Percentiles rank a stretch among this genome's conserved stretches.
These are phyloP conservation scores for Ashbya aceris DNA, from an alignment of 1,139 yeast genomes.

Conservation along the genomic window DNA sequence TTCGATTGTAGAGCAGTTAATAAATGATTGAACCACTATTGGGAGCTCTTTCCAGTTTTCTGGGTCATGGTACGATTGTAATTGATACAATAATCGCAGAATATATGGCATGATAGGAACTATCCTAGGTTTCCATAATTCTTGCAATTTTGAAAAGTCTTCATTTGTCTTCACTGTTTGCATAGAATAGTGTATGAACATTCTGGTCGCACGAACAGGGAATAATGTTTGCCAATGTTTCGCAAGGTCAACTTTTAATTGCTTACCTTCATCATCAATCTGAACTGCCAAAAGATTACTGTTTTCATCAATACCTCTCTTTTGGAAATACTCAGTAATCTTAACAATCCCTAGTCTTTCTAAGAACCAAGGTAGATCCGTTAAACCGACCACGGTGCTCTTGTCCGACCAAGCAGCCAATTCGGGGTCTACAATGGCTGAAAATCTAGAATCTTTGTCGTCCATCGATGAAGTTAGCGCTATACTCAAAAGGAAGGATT, in stretches of 20 bases:
- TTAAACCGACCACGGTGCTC: slow-evolving; percentile 77
- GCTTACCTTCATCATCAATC: slow-evolving; percentile 88
- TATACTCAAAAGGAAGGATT: slow-evolving; percentile 82
- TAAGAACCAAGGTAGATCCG: slow-evolving; percentile 95
- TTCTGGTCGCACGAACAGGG: slow-evolving; percentile 92
- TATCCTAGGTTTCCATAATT: slow-evolving; percentile 87
- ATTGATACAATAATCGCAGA: slow-evolving; percentile 74
- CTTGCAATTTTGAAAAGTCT: slow-evolving; percentile 63
- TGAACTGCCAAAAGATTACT: slow-evolving; percentile 67
- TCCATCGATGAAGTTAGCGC: slow-evolving; percentile 75
- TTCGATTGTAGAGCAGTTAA: slow-evolving; percentile 78
- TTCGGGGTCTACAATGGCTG: slow-evolving; percentile 87
- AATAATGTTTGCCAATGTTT: slow-evolving; percentile 91
- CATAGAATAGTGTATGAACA: slow-evolving; percentile 88
- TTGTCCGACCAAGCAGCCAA: slow-evolving; percentile 89
- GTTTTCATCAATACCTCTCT: slow-evolving; percentile 67
- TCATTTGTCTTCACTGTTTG: slow-evolving; percentile 76
- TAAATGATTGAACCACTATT: slow-evolving; percentile 82
- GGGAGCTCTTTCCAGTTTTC: slow-evolving; percentile 85
- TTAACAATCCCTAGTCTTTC: slow-evolving; percentile 90
- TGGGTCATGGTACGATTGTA: slow-evolving; percentile 91
- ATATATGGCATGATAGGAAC: slow-evolving; percentile 89
- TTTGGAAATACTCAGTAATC: slow-evolving; percentile 82
- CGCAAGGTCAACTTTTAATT: slow-evolving; percentile 64
- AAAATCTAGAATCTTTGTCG: slow-evolving; percentile 64